Conservation (phyloP, 805 yeast genomes). For the Monosporozyma siamensis region DNA sequence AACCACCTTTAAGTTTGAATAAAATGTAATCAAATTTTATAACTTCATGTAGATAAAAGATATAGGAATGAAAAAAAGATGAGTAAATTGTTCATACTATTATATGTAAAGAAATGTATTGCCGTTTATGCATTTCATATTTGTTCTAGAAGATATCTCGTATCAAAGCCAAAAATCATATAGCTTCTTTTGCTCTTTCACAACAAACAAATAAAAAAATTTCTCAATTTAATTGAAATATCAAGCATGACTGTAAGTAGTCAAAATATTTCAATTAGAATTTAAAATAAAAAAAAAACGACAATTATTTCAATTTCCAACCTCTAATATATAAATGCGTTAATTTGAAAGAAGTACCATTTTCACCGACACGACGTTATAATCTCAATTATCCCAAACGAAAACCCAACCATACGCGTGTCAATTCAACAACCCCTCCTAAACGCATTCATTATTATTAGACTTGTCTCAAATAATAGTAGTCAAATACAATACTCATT, state of each 20-base stretch:
- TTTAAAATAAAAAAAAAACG: not conserved
- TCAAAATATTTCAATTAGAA: no score
- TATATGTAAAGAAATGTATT: not conserved
- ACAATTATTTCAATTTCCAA: not conserved
- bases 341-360: not conserved
- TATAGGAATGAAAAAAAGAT: not conserved
- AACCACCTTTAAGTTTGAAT: not conserved
- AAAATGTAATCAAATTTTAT: not conserved
- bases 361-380: not conserved
- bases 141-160: not conserved
- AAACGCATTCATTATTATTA: constrained; percentile 1
- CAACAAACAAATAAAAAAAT: constrained; percentile 1
- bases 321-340: constrained; percentile 1
- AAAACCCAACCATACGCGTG: constrained; percentile 1
- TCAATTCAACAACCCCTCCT: not conserved
- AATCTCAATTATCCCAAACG: not conserved
- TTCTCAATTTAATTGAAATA: no score
- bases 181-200: not conserved
- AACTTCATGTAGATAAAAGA: not conserved
- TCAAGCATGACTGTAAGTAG: no score
- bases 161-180: not conserved
- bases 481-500: constrained; percentile 1
- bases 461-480: not conserved
- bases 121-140: not conserved
- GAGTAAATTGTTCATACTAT: constrained; percentile 1